Evolutionary conservation across 2,329 filamentous ascomycete genomes (phyloP).

Genomic region (Pseudocercospora pini-densiflorae): DNA sequence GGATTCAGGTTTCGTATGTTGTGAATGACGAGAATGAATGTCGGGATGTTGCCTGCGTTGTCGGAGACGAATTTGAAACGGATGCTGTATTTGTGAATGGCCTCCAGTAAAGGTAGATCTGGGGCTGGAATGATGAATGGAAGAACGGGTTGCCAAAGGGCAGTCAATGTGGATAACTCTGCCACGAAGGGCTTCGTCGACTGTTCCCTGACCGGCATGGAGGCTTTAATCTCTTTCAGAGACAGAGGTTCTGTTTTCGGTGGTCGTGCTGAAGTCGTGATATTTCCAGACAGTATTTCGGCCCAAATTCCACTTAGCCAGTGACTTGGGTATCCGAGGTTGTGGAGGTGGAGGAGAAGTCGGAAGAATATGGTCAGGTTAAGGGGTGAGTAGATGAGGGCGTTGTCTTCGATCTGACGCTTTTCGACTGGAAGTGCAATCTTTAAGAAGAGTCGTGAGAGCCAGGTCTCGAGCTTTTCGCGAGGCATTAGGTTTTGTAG

Average conservation of each 20-base stretch:
- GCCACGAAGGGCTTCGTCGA: conserved; percentile 19
- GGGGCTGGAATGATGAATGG: conserved; percentile 20
- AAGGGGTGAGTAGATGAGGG: conserved; percentile 25
- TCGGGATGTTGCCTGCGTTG: neutral
- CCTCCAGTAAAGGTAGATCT: conserved; percentile 5
- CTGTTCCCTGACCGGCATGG: conserved; percentile 11
- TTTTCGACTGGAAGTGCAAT: conserved; percentile 15
- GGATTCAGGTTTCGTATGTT: neutral
- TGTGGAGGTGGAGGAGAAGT: conserved; percentile 20
- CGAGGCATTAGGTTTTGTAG: conserved; percentile 9
- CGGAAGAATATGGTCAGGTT: conserved; percentile 24
- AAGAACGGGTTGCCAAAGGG: conserved; percentile 19
- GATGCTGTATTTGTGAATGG: conserved; percentile 17
- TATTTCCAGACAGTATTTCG: conserved; percentile 15
- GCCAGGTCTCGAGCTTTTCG: conserved; percentile 10
- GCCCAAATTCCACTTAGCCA: conserved; percentile 15
- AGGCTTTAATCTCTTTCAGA: conserved; percentile 16
- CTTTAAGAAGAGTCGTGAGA: conserved; percentile 23
- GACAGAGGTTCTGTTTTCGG: conserved; percentile 21
- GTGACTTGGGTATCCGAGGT: conserved; percentile 21
- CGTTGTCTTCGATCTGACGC: neutral
- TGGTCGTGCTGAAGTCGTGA: conserved; percentile 20
- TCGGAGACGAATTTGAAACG: conserved; percentile 7
- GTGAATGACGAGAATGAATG: conserved; percentile 21
- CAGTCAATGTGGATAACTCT: conserved; percentile 18